Conservation (phyloP, 2,329 filamentous ascomycete species). For the Xylariaceae sp. region DNA sequence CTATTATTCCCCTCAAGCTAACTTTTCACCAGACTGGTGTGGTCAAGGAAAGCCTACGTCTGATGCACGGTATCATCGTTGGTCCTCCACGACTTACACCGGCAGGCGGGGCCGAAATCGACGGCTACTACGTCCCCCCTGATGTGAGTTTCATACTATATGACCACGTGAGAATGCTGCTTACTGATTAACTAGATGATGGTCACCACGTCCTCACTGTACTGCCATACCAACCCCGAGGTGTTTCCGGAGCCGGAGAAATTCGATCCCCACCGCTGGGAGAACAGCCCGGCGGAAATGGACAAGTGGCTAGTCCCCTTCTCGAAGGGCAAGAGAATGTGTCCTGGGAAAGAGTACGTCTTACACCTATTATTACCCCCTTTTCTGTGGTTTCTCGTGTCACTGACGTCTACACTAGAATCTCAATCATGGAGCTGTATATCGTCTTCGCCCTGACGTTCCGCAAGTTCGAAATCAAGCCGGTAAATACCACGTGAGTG, state of each 20-base stretch:
- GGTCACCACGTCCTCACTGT: slow-evolving; percentile 1
- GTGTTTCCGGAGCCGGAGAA: slow-evolving; percentile 1
- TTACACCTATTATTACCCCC: background rate
- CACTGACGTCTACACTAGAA: background rate
- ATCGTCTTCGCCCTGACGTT: slow-evolving; percentile 1
- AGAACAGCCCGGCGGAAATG: slow-evolving; percentile 1
- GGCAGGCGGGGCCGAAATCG: background rate
- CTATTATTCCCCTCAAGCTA: background rate
- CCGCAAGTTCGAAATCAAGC: slow-evolving; percentile 1
- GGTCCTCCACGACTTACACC: slow-evolving; percentile 1
- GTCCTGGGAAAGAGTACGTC: slow-evolving; percentile 1
- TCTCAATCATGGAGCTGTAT: slow-evolving; percentile 1
- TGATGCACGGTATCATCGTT: slow-evolving; percentile 1
- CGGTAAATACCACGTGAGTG: background rate
- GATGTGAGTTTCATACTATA: slow-evolving; percentile 1
- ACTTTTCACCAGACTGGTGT: background rate
- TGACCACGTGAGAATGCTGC: background rate
- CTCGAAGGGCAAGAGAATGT: slow-evolving; percentile 1
- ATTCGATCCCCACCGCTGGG: slow-evolving; percentile 1
- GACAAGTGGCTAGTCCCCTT: slow-evolving; percentile 1
- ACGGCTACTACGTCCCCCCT: background rate
- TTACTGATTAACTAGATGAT: background rate
- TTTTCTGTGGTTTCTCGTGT: background rate
- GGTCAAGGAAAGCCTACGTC: slow-evolving; percentile 1
- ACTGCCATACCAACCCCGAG: background rate